These are phyloP conservation scores for Xylaria sp. DNA, from an alignment of 2,329 filamentous ascomycete genomes.

Conservation along the genomic window DNA sequence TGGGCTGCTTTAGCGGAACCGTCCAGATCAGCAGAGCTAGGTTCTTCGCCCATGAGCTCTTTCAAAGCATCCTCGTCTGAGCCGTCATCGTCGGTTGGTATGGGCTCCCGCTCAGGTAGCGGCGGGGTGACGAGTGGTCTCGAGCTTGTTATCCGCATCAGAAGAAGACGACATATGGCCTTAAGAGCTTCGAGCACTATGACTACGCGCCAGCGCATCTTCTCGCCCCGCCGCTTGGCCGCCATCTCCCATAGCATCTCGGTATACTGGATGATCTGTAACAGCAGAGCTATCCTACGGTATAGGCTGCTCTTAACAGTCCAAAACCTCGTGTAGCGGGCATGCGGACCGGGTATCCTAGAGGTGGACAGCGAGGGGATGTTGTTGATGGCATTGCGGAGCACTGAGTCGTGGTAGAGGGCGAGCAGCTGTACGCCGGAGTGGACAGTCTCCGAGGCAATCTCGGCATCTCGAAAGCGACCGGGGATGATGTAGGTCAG, in stretches of 20 bases:
- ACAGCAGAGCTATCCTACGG: constrained; percentile 76
- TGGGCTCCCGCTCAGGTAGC: constrained; percentile 82
- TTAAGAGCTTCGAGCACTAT: constrained; percentile 86
- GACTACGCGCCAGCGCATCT: constrained; percentile 85
- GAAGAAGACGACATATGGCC: constrained; percentile 78
- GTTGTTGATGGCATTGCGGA: constrained; percentile 69
- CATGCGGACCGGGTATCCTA: constrained; percentile 61
- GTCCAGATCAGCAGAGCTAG: constrained; percentile 47
- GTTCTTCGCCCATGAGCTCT: constrained; percentile 46
- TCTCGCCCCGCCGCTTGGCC: constrained; percentile 81
- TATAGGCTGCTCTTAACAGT: constrained; percentile 71
- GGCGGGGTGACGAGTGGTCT: constrained; percentile 82
- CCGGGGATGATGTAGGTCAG: constrained; percentile 96
- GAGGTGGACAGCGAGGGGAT: constrained; percentile 62
- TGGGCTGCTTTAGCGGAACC: constrained; percentile 57
- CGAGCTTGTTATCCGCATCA: constrained; percentile 82
- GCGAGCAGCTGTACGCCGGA: constrained; percentile 88
- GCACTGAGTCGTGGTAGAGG: constrained; percentile 88
- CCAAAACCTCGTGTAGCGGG: constrained; percentile 72
- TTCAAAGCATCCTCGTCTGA: constrained; percentile 52
- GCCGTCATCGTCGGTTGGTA: constrained; percentile 63
- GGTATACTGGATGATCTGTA: constrained; percentile 93
- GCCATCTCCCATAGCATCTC: constrained; percentile 98
- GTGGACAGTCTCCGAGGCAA: constrained; percentile 91
- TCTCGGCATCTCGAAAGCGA: constrained; percentile 88